Conservation (phyloP, 192 early-diverging fungal genomes). For the Lunasporangiospora selenospora region DNA sequence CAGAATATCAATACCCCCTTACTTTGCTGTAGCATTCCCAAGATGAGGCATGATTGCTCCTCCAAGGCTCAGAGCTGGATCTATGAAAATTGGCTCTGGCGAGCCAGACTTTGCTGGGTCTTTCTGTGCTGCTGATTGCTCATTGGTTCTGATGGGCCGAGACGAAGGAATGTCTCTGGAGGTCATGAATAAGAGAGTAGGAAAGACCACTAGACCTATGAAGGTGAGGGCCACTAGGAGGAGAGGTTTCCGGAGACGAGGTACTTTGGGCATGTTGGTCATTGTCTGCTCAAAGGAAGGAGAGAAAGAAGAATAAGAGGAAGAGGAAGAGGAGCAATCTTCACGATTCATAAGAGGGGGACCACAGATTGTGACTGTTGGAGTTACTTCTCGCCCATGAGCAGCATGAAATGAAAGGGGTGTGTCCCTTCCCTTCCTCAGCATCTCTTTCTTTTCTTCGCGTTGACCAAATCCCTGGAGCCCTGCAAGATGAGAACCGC, state of each 20-base stretch:
- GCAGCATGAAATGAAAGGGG: no score
- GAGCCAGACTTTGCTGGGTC: no score
- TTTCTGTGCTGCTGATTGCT: no score
- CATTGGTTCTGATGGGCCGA: background rate
- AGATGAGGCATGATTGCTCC: conserved; percentile 53
- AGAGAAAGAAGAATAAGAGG: background rate
- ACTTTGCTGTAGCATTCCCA: conserved; percentile 54
- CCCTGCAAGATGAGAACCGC: conserved; percentile 38
- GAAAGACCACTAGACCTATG: conserved; percentile 36
- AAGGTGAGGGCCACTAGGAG: conserved; percentile 25
- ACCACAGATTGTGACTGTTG: no score
- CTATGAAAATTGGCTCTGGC: conserved; percentile 22
- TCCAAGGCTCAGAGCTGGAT: conserved; percentile 28
- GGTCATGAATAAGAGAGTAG: conserved; percentile 31
- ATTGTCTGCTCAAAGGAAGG: background rate
- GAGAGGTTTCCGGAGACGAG: conserved; percentile 19
- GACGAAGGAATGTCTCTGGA: background rate
- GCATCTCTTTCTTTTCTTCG: no score
- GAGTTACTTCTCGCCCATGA: no score
- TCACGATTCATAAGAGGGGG: no score
- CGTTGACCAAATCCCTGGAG: no score
- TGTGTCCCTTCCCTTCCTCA: no score
- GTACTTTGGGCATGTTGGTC: no score
- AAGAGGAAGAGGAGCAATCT: no score
- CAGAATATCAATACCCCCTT: conserved; percentile 5